These are phyloP conservation scores for Penicillium hesseltinei DNA, from an alignment of 2,329 filamentous ascomycete species.

Conservation along the genomic window DNA sequence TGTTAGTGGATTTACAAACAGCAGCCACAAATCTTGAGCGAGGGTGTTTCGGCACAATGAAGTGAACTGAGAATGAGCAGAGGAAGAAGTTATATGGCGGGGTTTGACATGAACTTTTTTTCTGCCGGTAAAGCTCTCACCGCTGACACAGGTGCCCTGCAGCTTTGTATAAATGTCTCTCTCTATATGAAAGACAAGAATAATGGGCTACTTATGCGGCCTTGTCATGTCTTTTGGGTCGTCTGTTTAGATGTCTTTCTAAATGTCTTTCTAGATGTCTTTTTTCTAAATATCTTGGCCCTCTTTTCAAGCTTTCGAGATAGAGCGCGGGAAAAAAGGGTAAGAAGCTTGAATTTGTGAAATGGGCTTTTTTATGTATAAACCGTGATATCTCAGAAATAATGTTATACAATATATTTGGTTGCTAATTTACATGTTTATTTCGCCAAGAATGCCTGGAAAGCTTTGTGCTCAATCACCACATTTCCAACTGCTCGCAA, in stretches of 20 bases:
- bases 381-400: not conserved
- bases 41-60: not conserved
- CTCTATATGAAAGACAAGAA: not conserved
- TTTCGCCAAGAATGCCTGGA: conserved; percentile 89
- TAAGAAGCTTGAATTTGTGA: too few relatives aligned
- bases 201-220: too few relatives aligned
- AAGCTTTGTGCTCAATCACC: conserved; percentile 92
- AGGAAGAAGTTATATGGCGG: conserved; percentile 21
- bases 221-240: too few relatives aligned
- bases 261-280: too few relatives aligned
- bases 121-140: conserved; percentile 24
- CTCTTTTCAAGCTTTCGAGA: too few relatives aligned
- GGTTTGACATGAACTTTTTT: conserved; percentile 32
- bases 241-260: too few relatives aligned
- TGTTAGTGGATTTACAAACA: not conserved
- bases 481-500: conserved; percentile 78
- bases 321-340: too few relatives aligned
- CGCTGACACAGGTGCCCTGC: conserved; percentile 1
- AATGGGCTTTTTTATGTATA: too few relatives aligned
- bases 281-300: too few relatives aligned
- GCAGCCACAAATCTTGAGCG: not conserved
- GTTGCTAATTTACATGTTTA: conserved; percentile 37
- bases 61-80: conserved; percentile 6
- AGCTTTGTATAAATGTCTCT: conserved; percentile 4
- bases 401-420: conserved; percentile 7